Evolutionary conservation across 202 grass and related monocot species (phyloP), one percentile per base, ranked within the genome.

Genomic region (Panicum hallii): DNA sequence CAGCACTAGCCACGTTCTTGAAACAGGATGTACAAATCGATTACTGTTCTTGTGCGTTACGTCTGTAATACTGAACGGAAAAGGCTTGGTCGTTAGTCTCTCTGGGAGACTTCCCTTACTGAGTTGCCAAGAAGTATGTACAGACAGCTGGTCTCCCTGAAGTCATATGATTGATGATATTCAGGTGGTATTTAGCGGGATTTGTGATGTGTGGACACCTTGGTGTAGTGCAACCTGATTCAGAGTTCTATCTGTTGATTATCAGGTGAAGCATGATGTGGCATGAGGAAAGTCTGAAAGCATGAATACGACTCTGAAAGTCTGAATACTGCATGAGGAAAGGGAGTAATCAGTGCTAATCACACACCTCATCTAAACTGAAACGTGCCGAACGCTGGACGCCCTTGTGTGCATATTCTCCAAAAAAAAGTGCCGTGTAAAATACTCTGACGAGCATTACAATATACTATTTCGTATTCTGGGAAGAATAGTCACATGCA

Each of bases 21-120:
- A 91, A 71, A 83, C 23, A 11, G 32, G 38, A 58, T 79, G 69
- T 49, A 43, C 86, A 83, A 88, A 61, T 61, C 23, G 42, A 42
- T 47, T 32, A 58, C 20, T 45, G 63, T 83, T 42, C 43, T 69
- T 63, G 84, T 75, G 45, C 58, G 44, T 42, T 19, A 52, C 40
- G n/a, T 66, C 13, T 60, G 41, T 78, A 44, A 53, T 44, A 32
- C 53, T 28, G 61, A 47, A 44, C 56, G 14, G 22, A 75, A 75
- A 52, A 72, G 22, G 11, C 6, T 61, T 50, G 43, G 13, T 54
- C n/a, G 9, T 78, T 83, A 74, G 73, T 65, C 70, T 74, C 48
- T 49, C 15, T 15, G 22, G n/a, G 60, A 58, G 56, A 26, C 64
- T 85, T 66, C 1, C n/a, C 73, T 7, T 74, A 5, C 61, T 20